Evolutionary conservation across 1,139 yeast genomes (phyloP).

Genomic region (Saccharomyces hybrid): DNA sequence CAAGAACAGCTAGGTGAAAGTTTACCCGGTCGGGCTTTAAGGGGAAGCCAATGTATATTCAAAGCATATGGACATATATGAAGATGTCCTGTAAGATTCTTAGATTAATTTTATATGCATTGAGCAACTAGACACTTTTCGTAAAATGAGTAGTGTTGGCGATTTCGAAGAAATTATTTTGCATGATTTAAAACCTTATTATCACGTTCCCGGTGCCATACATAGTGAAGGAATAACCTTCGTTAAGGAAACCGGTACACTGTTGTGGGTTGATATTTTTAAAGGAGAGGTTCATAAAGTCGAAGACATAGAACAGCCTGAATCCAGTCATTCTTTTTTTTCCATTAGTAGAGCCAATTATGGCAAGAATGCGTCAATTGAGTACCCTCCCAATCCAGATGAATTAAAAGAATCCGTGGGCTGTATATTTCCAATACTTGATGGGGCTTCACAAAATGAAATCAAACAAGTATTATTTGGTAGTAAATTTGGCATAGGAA

Average conservation of each 20-base stretch:
- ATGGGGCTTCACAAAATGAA: conserved; percentile 34
- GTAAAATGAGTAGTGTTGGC: not conserved
- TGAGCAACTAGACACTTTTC: not conserved
- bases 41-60: not conserved
- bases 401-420: conserved; percentile 43
- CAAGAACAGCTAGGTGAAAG: not conserved
- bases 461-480: conserved; percentile 43
- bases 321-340: conserved; percentile 37
- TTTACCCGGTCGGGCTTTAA: not conserved
- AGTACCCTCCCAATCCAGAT: conserved; percentile 13
- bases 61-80: not conserved
- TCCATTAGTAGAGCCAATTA: conserved; percentile 20
- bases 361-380: conserved; percentile 8
- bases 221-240: conserved; percentile 64
- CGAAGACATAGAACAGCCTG: conserved; percentile 12
- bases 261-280: conserved; percentile 66
- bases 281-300: conserved; percentile 48
- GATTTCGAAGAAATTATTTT: conserved; percentile 2
- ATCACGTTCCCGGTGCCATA: conserved; percentile 37
- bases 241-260: conserved; percentile 46
- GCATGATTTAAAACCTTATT: conserved; percentile 11
- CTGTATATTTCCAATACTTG: conserved; percentile 51
- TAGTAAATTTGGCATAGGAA: conserved; percentile 49
- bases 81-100: not conserved
- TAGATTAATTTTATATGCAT: not conserved